phyloP scores from a whole-genome alignment of 805 yeast genomes.

The Yamadazyma olivae region DNA sequence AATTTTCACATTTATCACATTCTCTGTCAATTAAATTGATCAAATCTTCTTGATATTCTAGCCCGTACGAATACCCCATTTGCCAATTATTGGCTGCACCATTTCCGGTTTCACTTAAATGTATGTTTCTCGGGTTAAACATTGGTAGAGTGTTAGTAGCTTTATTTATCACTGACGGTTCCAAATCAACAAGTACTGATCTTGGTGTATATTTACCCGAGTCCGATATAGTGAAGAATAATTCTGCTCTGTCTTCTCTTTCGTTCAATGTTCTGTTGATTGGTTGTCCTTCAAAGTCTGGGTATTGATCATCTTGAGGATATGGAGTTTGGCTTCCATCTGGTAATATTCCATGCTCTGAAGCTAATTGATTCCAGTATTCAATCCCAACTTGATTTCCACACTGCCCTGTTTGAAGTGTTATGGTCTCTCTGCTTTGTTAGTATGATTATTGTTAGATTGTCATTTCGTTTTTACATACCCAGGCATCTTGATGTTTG shows the following conservation, averaged over 20 bases:
- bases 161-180: slow-evolving; percentile 80
- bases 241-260: slow-evolving; percentile 68
- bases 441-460: slow-evolving; percentile 15
- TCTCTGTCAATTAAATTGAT: slow-evolving; percentile 85
- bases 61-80: slow-evolving; percentile 79
- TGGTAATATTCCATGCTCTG: slow-evolving; percentile 77
- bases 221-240: slow-evolving; percentile 77
- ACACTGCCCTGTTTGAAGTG: slow-evolving; percentile 86
- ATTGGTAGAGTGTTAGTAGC: slow-evolving; percentile 53
- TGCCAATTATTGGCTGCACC: slow-evolving; percentile 99
- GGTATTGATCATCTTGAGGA: slow-evolving; percentile 17
- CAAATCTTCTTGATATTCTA: slow-evolving; percentile 64
- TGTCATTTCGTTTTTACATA: slow-evolving; percentile 9
- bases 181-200: slow-evolving; percentile 80
- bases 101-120: slow-evolving; percentile 73
- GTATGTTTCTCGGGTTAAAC: slow-evolving; percentile 81
- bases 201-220: slow-evolving; percentile 83
- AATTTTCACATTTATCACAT: slow-evolving; percentile 82
- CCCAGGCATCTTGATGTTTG: slow-evolving; percentile 18
- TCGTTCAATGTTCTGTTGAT: slow-evolving; percentile 8
- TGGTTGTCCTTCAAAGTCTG: slow-evolving; percentile 14
- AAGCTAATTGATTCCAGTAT: slow-evolving; percentile 87
- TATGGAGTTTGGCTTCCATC: slow-evolving; percentile 54
- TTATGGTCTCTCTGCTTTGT: slow-evolving; percentile 55
- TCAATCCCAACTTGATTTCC: slow-evolving; percentile 94